Evolutionary conservation across 495 filamentous ascomycete genomes (phyloP).

Genomic region (Amphirosellinia nigrospora): DNA sequence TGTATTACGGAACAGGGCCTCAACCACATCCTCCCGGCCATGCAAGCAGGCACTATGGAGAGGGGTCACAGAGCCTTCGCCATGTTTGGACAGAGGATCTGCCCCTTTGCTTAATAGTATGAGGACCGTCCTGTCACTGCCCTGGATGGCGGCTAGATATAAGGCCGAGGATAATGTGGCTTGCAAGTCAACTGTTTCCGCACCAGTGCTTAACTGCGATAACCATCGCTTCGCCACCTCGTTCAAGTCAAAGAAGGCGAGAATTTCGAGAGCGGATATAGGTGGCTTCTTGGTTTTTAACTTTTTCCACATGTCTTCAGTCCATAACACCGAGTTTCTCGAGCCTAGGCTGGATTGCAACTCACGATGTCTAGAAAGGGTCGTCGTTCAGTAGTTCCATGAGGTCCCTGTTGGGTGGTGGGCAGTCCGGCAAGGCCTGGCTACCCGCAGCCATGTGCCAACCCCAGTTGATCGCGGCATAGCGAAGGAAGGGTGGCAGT

Average conservation of each 20-base stretch:
- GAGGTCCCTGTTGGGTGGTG: not conserved
- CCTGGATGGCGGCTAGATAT: slow-evolving; percentile 4
- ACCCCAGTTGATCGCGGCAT: not conserved
- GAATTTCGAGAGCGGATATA: not conserved
- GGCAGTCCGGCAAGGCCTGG: not conserved
- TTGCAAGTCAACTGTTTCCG: not conserved
- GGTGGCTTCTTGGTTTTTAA: not conserved
- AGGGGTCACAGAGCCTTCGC: not conserved
- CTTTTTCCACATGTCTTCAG: not conserved
- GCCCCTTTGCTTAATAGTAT: not conserved
- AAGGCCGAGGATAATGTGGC: not conserved
- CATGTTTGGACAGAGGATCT: not conserved
- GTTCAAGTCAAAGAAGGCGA: slow-evolving; percentile 5
- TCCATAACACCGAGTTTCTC: not conserved
- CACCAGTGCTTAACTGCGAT: not conserved
- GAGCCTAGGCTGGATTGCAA: not conserved
- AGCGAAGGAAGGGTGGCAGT: not conserved
- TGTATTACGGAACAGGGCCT: not conserved
- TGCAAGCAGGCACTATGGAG: not conserved
- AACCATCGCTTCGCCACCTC: not conserved
- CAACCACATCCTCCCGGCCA: not conserved
- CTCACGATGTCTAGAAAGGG: not conserved
- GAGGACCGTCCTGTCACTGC: slow-evolving; percentile 1
- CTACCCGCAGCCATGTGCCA: not conserved
- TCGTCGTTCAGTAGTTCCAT: not conserved